phyloP scores from a whole-genome alignment of 169 alveolate species.

The Pseudocohnilembus persalinus region DNA sequence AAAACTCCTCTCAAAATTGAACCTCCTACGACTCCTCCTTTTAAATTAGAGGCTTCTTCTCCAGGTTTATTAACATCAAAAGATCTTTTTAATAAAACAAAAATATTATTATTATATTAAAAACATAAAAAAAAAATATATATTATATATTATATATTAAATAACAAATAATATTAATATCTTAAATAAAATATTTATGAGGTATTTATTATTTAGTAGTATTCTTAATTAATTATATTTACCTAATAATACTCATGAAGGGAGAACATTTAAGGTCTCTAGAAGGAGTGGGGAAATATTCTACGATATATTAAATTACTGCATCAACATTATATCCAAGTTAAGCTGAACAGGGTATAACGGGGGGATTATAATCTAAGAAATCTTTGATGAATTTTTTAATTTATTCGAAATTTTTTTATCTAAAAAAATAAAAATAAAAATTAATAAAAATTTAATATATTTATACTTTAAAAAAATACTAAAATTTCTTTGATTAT shows the following conservation, averaged over 20 bases:
- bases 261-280: conserved; percentile 98
- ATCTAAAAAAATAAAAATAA: not conserved
- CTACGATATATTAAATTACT: conserved; percentile 93
- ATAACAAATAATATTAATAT: not conserved
- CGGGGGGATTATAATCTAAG: conserved; percentile 97
- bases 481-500: conserved; percentile 90
- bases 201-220: no score
- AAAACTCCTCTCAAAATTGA: conserved; percentile 96
- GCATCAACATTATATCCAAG: conserved; percentile 97
- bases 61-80: conserved; percentile 99
- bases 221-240: not conserved
- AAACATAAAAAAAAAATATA: no score
- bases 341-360: conserved; percentile 97
- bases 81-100: conserved; percentile 88
- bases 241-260: conserved; percentile 93
- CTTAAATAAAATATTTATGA: no score
- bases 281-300: conserved; percentile 95
- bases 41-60: conserved; percentile 93
- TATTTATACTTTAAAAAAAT: conserved; percentile 25
- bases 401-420: conserved; percentile 17
- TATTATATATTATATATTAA: no score
- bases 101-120: no score
- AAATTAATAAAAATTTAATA: not conserved
- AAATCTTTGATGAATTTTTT: conserved; percentile 89
- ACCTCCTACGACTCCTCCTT: conserved; percentile 99